These are phyloP conservation scores for Neurospora sp. DNA, from an alignment of 495 filamentous ascomycete species.

Conservation along the genomic window DNA sequence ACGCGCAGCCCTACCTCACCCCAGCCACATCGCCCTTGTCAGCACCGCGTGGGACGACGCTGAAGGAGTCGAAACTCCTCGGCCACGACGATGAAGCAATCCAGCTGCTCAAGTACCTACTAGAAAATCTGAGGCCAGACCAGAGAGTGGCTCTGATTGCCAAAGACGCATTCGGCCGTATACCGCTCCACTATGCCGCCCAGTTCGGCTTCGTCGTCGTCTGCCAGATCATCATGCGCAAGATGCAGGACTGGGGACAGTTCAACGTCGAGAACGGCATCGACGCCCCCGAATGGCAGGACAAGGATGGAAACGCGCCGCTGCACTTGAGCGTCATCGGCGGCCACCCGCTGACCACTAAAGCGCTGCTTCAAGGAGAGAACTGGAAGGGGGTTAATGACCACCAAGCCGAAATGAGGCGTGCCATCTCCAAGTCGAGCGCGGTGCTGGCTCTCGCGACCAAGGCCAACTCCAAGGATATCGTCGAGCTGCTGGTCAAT, in stretches of 20 bases:
- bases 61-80: constrained; percentile 48
- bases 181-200: constrained; percentile 89
- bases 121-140: constrained; percentile 55
- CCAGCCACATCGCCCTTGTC: constrained; percentile 59
- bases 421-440: constrained; percentile 70
- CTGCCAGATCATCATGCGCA: constrained; percentile 75
- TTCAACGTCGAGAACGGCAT: constrained; percentile 79
- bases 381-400: constrained; percentile 53
- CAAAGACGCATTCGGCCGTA: constrained; percentile 70
- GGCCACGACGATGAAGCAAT: constrained; percentile 65
- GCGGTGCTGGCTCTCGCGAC: constrained; percentile 81
- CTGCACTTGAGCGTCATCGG: constrained; percentile 87
- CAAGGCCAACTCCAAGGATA: constrained; percentile 70
- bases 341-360: constrained; percentile 78
- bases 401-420: constrained; percentile 51
- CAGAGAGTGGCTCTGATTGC: constrained; percentile 60
- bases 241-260: constrained; percentile 79
- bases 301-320: constrained; percentile 83
- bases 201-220: constrained; percentile 87
- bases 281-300: constrained; percentile 78
- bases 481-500: constrained; percentile 78
- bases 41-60: constrained; percentile 27
- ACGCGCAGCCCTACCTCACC: constrained; percentile 49
- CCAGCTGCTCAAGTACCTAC: constrained; percentile 58
- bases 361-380: constrained; percentile 67